Percentiles rank a stretch among this genome's conserved stretches.
These are phyloP conservation scores for Henckelia pumila DNA, from an alignment of 257 asterid genomes.

Conservation along the genomic window DNA sequence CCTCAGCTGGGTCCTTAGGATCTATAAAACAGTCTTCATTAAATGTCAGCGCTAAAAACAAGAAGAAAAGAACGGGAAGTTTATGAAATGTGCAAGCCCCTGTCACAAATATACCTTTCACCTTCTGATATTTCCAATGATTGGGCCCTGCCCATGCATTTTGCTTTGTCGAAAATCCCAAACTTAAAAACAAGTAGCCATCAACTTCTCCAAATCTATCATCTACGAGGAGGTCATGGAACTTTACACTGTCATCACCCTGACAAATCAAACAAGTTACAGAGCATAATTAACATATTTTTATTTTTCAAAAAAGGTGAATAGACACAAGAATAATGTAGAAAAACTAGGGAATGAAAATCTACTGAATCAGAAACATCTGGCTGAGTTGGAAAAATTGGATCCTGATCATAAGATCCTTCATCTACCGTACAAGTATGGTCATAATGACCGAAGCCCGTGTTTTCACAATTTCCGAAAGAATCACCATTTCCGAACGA, in stretches of 20 bases:
- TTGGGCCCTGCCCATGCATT: constrained; percentile 99
- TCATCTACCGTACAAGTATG: constrained; percentile 55
- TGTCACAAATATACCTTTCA: constrained; percentile 48
- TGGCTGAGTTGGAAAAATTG: constrained; percentile 41
- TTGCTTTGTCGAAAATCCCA: constrained; percentile 76
- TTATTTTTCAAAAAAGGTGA: neutral
- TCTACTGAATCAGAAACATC: constrained; percentile 47
- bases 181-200: constrained; percentile 60
- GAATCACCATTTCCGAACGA: constrained; percentile 45
- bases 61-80: constrained; percentile 2
- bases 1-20: constrained; percentile 46
- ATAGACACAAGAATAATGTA: constrained; percentile 12
- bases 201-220: constrained; percentile 72
- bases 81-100: constrained; percentile 23
- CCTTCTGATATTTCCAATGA: constrained; percentile 90
- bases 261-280: constrained; percentile 34
- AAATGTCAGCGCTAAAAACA: constrained; percentile 11
- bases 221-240: constrained; percentile 50
- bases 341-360: constrained; percentile 20
- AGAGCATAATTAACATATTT: constrained; percentile 5
- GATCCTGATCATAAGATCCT: constrained; percentile 44
- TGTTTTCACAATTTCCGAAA: constrained; percentile 46
- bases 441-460: constrained; percentile 73
- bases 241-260: constrained; percentile 47
- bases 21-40: constrained; percentile 39